These are phyloP conservation scores for Anthracocystis setariae DNA, from an alignment of 1,284 basidiomycete species.

Conservation along the genomic window DNA sequence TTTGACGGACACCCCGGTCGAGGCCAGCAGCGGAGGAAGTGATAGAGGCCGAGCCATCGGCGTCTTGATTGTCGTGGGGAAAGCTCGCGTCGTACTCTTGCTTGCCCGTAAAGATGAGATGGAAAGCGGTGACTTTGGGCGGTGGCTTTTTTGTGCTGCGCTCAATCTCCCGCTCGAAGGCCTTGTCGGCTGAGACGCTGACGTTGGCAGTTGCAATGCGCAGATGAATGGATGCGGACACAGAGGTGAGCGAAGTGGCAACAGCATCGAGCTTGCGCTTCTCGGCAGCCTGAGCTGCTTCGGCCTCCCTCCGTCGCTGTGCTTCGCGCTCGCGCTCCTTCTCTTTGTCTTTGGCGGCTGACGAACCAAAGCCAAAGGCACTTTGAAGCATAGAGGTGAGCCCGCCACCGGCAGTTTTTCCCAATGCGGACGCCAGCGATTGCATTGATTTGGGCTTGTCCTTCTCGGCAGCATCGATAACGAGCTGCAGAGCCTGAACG, in stretches of 20 bases:
- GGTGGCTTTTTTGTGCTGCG: constrained; percentile 95
- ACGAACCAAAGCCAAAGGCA: constrained; percentile 67
- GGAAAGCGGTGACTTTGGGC: constrained; percentile 79
- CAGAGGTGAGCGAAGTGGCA: constrained; percentile 40
- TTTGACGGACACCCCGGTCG: constrained; percentile 51
- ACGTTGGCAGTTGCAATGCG: constrained; percentile 86
- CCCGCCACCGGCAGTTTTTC: constrained; percentile 62
- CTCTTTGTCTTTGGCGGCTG: constrained; percentile 44
- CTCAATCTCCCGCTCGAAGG: constrained; percentile 81
- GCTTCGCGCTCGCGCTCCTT: constrained; percentile 35
- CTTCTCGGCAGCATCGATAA: constrained; percentile 76
- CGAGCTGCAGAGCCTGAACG: constrained; percentile 83
- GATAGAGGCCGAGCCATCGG: constrained; percentile 67
- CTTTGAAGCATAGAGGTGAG: constrained; percentile 66
- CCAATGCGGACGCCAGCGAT: constrained; percentile 52
- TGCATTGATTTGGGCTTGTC: constrained; percentile 71
- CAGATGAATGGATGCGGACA: constrained; percentile 76
- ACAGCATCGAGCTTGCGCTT: constrained; percentile 22
- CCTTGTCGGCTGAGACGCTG: constrained; percentile 77
- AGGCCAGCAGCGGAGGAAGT: constrained; percentile 84
- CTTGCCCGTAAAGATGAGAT: constrained; percentile 90
- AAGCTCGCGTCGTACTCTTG: constrained; percentile 80
- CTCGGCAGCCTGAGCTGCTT: constrained; percentile 23
- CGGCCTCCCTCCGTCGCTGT: constrained; percentile 21
- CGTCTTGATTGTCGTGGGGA: constrained; percentile 71